Evolutionary conservation across 352 stramenopile genomes (phyloP), one percentile per base, ranked within the genome.

Genomic region (Globisporangium takayamanum): DNA sequence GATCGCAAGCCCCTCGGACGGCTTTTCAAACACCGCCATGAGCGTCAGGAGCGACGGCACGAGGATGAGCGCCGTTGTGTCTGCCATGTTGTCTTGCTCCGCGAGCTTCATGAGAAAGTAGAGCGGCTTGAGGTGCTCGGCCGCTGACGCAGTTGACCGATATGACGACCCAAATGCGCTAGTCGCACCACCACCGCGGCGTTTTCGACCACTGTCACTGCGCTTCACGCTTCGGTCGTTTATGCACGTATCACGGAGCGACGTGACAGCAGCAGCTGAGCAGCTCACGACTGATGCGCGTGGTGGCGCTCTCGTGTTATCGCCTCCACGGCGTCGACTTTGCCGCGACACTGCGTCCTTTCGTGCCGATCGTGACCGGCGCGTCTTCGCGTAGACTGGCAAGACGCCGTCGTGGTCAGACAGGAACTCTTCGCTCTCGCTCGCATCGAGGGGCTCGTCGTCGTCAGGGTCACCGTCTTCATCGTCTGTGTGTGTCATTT

Each of bases 71-170:
- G 85, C 85, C 0, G 82, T 93, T 41, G 85, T 92, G 55, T 94
- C 85, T 2, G 85, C 85, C 85, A 94, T 94, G 50, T 92, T 92
- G 64, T 94, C 85, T 66, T 94, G 85, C 55, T 94, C 85, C 0
- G 85, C 85, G 3, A 94, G 68, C 50, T 94, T 94, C 82, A 94
- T 94, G 14, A 92, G 68, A 63, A 92, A 94, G 51, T 94, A 94
- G 2, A 94, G 63, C 26, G 80, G 82, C 22, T 74, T 70, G 52
- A 94, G 55, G 25, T 86, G 68, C 28, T 83, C 71, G 8, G 50
- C 57, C 0, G 57, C 64, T 12, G 54, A 53, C 25, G 47, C 25
- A 16, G 47, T 20, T 4, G 25, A 30, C 22, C 3, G 5, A 16
- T 10, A 6, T 3, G 14, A 22, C 45, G 44, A 49, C 44, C 49